Evolutionary conservation across 768 basidiomycete genomes (phyloP).

Genomic region (Boletus vermiculosoides): DNA sequence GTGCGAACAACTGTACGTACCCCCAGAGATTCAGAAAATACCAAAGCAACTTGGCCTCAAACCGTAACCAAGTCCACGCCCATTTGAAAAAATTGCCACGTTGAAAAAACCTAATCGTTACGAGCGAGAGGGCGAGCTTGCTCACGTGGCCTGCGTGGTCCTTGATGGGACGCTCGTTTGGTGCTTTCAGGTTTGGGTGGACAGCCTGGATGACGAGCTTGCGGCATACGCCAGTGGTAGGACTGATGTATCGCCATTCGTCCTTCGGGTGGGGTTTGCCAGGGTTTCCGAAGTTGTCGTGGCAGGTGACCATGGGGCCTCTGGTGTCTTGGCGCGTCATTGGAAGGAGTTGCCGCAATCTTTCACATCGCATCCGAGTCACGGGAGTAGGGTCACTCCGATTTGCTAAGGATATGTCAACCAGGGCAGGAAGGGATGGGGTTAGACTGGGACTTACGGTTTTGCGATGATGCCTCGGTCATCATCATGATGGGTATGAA

Average conservation of each 20-base stretch:
- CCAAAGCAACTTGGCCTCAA: slow-evolving; percentile 11
- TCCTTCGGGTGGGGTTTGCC: slow-evolving; percentile 1
- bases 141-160: background rate
- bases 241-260: slow-evolving; percentile 18
- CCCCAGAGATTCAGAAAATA: slow-evolving; percentile 2
- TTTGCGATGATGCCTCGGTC: background rate
- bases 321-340: no score
- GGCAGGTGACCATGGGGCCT: slow-evolving; percentile 3
- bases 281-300: background rate
- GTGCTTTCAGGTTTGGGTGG: background rate
- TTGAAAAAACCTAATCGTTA: slow-evolving; percentile 1
- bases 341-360: background rate
- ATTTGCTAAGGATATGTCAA: background rate
- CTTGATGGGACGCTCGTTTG: slow-evolving; percentile 3
- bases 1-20: background rate
- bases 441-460: background rate
- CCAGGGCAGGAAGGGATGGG: background rate
- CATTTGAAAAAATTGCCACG: slow-evolving; percentile 1
- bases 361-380: no score
- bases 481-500: background rate
- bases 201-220: slow-evolving; percentile 14
- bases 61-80: slow-evolving; percentile 3
- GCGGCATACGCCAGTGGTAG: slow-evolving; percentile 16
- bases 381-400: no score
- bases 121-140: slow-evolving; percentile 18